phyloP scores from a whole-genome alignment of 2,329 filamentous ascomycete species.

The Fusarium tuaranense region DNA sequence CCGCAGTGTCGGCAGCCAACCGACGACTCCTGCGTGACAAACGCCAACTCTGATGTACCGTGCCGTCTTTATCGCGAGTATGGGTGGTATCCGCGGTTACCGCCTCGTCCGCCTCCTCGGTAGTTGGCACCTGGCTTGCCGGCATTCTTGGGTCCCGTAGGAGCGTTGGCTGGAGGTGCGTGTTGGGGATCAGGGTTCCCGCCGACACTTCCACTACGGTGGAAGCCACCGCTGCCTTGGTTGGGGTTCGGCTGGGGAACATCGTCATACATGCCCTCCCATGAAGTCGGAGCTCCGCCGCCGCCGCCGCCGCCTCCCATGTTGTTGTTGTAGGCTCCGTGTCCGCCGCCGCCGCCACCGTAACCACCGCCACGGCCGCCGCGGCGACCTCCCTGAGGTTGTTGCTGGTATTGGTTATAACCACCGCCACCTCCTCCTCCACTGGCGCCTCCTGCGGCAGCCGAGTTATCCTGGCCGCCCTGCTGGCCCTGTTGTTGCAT shows the following conservation, averaged over 20 bases:
- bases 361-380: conserved; percentile 48
- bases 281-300: conserved; percentile 80
- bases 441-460: conserved; percentile 22
- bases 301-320: conserved; percentile 50
- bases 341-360: conserved; percentile 43
- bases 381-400: conserved; percentile 50
- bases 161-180: conserved; percentile 70
- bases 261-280: conserved; percentile 99
- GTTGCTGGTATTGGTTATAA: conserved; percentile 59
- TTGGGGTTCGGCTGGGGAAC: conserved; percentile 83
- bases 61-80: conserved; percentile 62
- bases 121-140: conserved; percentile 94
- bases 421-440: conserved; percentile 46
- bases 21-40: conserved; percentile 5
- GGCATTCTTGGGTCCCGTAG: conserved; percentile 95
- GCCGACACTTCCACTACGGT: conserved; percentile 56
- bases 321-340: conserved; percentile 47
- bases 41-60: conserved; percentile 3
- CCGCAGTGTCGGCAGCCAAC: neutral
- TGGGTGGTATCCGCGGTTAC: conserved; percentile 82
- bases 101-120: conserved; percentile 85
- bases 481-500: conserved; percentile 54
- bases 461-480: conserved; percentile 45
- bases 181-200: conserved; percentile 58
- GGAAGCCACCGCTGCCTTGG: conserved; percentile 53